Evolutionary conservation across 2,329 filamentous ascomycete species (phyloP).

Genomic region (Blumeriella jaapii): DNA sequence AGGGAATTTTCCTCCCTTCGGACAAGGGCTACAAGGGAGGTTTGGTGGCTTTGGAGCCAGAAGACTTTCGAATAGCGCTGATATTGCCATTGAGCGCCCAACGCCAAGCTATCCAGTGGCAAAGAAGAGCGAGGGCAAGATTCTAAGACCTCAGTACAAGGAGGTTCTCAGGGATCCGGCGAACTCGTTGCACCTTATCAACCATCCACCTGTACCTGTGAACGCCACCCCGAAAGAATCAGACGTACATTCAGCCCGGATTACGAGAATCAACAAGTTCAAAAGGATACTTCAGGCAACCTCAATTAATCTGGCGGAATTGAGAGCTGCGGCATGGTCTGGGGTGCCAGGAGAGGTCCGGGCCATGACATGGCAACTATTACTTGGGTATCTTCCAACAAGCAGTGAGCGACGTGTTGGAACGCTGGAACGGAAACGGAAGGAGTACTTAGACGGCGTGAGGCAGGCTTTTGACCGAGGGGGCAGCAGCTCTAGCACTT

Average conservation of each 20-base stretch:
- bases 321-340: conserved; percentile 83
- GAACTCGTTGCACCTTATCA: conserved; percentile 89
- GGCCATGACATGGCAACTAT: conserved; percentile 96
- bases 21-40: conserved; percentile 29
- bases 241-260: conserved; percentile 76
- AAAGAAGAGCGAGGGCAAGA: conserved; percentile 88
- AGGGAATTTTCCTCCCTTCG: conserved; percentile 25
- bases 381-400: conserved; percentile 92
- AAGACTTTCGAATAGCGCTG: conserved; percentile 72
- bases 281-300: conserved; percentile 90
- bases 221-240: conserved; percentile 72
- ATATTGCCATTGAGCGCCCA: conserved; percentile 86
- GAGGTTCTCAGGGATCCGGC: conserved; percentile 84
- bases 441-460: conserved; percentile 92
- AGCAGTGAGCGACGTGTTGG: conserved; percentile 86
- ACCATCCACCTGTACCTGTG: conserved; percentile 63
- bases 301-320: conserved; percentile 72
- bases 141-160: conserved; percentile 92
- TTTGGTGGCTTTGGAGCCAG: conserved; percentile 33
- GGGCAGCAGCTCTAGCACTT: conserved; percentile 33
- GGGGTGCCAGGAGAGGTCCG: conserved; percentile 90
- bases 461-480: conserved; percentile 58
- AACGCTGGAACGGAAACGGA: conserved; percentile 85
- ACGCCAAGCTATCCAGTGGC: conserved; percentile 74
- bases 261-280: conserved; percentile 96